Base-by-base conservation (phyloP, 805 yeast genomes). In the Sugiyamaella lignohabitans region DNA sequence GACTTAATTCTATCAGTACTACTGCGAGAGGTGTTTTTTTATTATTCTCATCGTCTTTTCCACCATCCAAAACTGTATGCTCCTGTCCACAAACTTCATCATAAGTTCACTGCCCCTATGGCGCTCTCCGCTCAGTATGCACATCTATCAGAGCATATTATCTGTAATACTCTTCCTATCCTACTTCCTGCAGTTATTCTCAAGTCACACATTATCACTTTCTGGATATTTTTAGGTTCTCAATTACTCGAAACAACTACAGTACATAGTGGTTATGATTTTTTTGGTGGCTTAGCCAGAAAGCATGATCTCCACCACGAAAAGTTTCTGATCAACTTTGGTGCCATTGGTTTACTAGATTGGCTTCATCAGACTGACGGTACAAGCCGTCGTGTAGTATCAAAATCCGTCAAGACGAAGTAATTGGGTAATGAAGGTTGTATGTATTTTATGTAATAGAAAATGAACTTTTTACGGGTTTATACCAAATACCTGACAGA, bases 221-320 rank as follows among this genome's bases (percentile, higher is more conserved):
- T 39, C 22, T 53, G 57, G 57, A 11, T 46, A 14, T 51, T 51
- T 36, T 16, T 51, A 20, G 51, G 48, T 11, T 39, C 39, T 16
- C 41, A 41, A 22, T 46, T 52, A 20, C 22, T 47, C 17, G 54
- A 53, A 37, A 52, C 57, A 3, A 37, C 53, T 8, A 38, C 49
- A 5, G 54, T 53, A 3, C 57, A 53, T 40, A 41, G 49, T 14
- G 57, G 57, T 2, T 53, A 45, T 30, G 57, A 53, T 40, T 53
- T 53, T 32, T 49, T 52, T 39, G 30, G 21, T 5, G 45, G 42
- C 1, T 18, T 41, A 10, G 54, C 57, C 11, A 43, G 37, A 32
- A 35, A 37, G 30, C 57, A 53, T 36, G 57, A 53, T 37, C 20
- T 49, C 3, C 57, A 53, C 39, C 57, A 53, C 27, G 57, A 52